Base-by-base conservation (phyloP, 371 early-diverging fungal species). In the Mortierella sp. region DNA sequence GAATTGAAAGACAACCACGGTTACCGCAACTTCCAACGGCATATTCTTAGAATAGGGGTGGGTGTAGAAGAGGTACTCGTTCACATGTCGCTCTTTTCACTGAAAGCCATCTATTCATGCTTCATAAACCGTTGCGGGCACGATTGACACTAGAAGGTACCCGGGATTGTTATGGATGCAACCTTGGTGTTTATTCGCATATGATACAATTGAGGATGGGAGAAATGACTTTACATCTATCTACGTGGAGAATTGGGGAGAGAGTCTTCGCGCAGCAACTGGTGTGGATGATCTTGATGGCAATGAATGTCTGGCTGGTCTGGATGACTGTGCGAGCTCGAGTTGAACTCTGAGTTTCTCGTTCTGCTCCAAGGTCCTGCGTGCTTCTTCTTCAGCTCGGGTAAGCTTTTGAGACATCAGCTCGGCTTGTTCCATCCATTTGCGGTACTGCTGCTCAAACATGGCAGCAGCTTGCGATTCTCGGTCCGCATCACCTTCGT, bases 361-460 rank as follows among this genome's bases (percentile, higher is more conserved):
- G 25, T 70, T 70, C 31, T 59, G 53, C 9, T 58, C 59, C n/a
- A 28, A 17, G 7, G 54, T 48, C 24, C 45, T 41, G 17, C 50
- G 52, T 7, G 63, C 54, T 25, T 63, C 63, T 21, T 70, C 70
- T 31, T 70, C 60, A 14, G 59, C 54, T 19, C 63, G 29, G 17
- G 63, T 39, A 22, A 63, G 49, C 40, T 43, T 63, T 12, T 50
- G 51, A 2, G 46, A 43, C 59, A 70, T 58, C 60, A 63, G 49
- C 31, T 63, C 59, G 24, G 50, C 31, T 27, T 72, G 72, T 24
- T 72, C 72, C 8, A 40, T 39, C 72, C 72, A 72, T 41, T 57
- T 55, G 49, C 72, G 66, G 13, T 66, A 67, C 39, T 72, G 66
- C 22, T 66, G 37, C 50, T 66, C 67, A 57, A 65, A 72, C 54